Evolutionary conservation across 345 rosid species (phyloP).

Genomic region (Brassica cretica): DNA sequence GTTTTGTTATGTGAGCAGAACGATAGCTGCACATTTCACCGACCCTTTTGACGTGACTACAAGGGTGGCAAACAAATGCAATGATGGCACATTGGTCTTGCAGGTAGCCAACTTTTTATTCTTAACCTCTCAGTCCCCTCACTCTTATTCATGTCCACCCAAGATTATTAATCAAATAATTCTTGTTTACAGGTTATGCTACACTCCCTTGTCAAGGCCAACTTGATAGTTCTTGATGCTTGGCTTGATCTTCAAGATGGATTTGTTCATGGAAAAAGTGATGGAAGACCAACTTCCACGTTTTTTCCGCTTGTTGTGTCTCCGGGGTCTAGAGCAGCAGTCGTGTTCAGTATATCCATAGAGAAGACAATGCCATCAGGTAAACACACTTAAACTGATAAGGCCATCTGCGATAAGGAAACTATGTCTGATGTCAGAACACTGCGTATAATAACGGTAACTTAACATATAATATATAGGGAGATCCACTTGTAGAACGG

Average conservation of each 20-base stretch:
- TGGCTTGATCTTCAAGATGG: conserved; percentile 98
- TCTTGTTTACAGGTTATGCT: conserved; percentile 67
- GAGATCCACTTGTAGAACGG: not conserved
- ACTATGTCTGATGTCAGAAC: not conserved
- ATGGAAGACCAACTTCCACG: conserved; percentile 78
- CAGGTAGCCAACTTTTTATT: conserved; percentile 58
- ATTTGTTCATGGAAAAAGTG: conserved; percentile 65
- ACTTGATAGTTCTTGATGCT: conserved; percentile 75
- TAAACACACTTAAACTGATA: not conserved
- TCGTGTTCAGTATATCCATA: conserved; percentile 67
- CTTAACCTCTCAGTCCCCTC: conserved; percentile 13
- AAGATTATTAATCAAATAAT: conserved; percentile 11
- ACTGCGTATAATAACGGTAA: not conserved
- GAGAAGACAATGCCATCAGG: conserved; percentile 56
- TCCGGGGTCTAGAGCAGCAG: conserved; percentile 75
- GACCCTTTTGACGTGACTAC: conserved; percentile 89
- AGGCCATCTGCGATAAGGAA: not conserved
- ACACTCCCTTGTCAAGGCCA: conserved; percentile 90
- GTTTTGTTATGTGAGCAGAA: conserved; percentile 52
- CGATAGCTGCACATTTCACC: conserved; percentile 92
- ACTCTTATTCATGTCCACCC: conserved; percentile 1
- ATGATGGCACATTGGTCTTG: conserved; percentile 74
- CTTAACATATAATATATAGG: not conserved
- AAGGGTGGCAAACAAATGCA: conserved; percentile 77
- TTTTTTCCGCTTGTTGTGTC: conserved; percentile 84